These are phyloP conservation scores for Brassica cretica DNA, from an alignment of 345 rosid genomes.

Conservation along the genomic window DNA sequence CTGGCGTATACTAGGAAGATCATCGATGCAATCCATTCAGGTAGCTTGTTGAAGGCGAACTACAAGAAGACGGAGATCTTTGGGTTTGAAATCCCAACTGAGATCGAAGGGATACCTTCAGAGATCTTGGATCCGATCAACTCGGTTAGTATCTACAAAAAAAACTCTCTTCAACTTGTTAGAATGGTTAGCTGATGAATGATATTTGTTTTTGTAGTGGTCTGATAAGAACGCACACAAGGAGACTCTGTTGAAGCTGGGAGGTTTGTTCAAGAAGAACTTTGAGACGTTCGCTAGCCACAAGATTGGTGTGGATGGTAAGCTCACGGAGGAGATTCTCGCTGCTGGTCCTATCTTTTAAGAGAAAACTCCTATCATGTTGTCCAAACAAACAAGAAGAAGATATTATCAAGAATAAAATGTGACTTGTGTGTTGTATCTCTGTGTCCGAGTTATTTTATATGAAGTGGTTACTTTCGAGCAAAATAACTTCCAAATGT, in stretches of 20 bases:
- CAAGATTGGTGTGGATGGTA: conserved; percentile 75
- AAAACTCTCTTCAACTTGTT: neutral
- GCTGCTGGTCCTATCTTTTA: conserved; percentile 82
- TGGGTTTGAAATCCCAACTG: conserved; percentile 80
- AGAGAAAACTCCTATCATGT: neutral
- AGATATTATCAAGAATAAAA: conserved; percentile 16
- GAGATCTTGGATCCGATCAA: conserved; percentile 81
- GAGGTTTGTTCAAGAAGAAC: conserved; percentile 80
- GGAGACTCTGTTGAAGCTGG: conserved; percentile 76
- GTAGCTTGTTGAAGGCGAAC: conserved; percentile 62
- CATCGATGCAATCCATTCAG: conserved; percentile 90
- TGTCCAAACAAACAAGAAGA: neutral
- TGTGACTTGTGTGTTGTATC: conserved; percentile 3
- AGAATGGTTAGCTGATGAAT: too few relatives aligned
- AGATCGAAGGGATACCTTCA: conserved; percentile 78
- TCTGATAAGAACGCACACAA: conserved; percentile 71
- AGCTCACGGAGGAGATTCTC: conserved; percentile 75
- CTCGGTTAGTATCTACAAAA: conserved; percentile 52
- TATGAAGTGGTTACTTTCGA: neutral
- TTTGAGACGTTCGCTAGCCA: conserved; percentile 70
- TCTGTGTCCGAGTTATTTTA: neutral
- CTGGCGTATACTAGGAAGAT: conserved; percentile 80
- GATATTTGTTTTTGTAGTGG: conserved; percentile 54
- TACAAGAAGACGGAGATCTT: conserved; percentile 77
- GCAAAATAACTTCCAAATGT: neutral